A percentile compares a stretch with the other conserved stretches of the same genome.
Evolutionary conservation across 148 eudicot genomes (phyloP).

Genomic region (Spergularia bocconei): DNA sequence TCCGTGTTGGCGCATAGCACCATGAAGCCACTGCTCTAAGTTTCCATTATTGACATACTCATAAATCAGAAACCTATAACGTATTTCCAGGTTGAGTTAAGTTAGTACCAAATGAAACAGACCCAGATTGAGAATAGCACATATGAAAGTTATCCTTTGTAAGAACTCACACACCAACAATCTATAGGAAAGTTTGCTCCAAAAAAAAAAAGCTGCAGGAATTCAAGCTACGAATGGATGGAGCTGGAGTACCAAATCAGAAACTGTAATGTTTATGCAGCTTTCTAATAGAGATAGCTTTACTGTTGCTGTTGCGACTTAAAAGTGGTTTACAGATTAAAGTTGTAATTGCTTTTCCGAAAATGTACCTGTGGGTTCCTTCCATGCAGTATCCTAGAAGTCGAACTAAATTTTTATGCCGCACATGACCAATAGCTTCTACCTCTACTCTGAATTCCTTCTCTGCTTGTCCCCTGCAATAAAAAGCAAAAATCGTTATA

Average conservation of each 20-base stretch:
- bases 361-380: constrained; percentile 77
- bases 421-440: constrained; percentile 91
- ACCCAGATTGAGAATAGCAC: no score
- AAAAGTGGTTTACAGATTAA: neutral
- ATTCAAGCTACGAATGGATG: neutral
- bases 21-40: constrained; percentile 97
- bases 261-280: neutral
- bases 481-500: neutral
- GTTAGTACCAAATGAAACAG: neutral
- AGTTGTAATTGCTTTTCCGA: neutral
- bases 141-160: no score
- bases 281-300: neutral
- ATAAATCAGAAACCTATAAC: constrained; percentile 70
- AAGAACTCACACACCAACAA: no score
- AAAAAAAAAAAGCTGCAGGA: no score
- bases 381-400: constrained; percentile 84
- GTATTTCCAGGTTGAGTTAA: neutral
- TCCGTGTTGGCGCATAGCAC: constrained; percentile 77
- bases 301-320: neutral
- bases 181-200: no score
- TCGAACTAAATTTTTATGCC: constrained; percentile 82
- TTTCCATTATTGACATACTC: constrained; percentile 95
- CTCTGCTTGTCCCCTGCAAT: constrained; percentile 79
- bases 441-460: constrained; percentile 88
- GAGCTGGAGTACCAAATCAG: neutral